Evolutionary conservation across 768 basidiomycete species (phyloP).

Genomic region (Podaxis sp.): DNA sequence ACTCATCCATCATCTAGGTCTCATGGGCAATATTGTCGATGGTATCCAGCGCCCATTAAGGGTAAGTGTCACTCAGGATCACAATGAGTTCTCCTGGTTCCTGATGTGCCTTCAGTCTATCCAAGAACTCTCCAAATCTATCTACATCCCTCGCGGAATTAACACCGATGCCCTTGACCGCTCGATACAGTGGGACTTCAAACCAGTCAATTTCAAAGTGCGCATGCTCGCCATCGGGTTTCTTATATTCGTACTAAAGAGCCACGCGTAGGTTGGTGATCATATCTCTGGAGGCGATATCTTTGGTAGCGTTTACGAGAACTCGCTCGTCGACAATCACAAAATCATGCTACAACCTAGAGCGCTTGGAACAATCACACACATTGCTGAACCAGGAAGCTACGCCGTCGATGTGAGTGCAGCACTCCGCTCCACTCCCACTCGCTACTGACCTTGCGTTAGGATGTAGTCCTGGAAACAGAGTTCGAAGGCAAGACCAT

Average conservation of each 20-base stretch:
- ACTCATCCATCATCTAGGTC: constrained; percentile 42
- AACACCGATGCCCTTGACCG: constrained; percentile 95
- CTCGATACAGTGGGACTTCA: constrained; percentile 91
- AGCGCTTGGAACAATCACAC: constrained; percentile 91
- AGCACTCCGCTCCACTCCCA: not conserved
- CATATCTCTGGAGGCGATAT: constrained; percentile 97
- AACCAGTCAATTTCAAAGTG: constrained; percentile 75
- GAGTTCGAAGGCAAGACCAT: constrained; percentile 96
- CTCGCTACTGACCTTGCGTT: not conserved
- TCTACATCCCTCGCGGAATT: constrained; percentile 98
- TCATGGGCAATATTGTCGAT: constrained; percentile 99
- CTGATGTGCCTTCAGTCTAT: constrained; percentile 54
- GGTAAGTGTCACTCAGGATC: constrained; percentile 38
- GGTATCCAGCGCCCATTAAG: constrained; percentile 92
- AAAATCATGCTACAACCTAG: constrained; percentile 96
- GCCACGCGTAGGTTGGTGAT: constrained; percentile 71
- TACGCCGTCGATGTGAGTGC: constrained; percentile 81
- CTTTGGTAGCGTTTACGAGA: constrained; percentile 94
- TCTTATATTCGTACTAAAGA: not conserved
- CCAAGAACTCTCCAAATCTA: constrained; percentile 96
- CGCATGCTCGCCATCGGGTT: constrained; percentile 4
- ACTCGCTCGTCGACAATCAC: constrained; percentile 93
- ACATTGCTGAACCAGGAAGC: constrained; percentile 90
- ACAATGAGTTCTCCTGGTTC: not conserved
- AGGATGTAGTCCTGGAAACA: constrained; percentile 96